Evolutionary conservation across 768 basidiomycete genomes (phyloP), one percentile per base, ranked within the genome.

Genomic region (Agaricus subrufescens): DNA sequence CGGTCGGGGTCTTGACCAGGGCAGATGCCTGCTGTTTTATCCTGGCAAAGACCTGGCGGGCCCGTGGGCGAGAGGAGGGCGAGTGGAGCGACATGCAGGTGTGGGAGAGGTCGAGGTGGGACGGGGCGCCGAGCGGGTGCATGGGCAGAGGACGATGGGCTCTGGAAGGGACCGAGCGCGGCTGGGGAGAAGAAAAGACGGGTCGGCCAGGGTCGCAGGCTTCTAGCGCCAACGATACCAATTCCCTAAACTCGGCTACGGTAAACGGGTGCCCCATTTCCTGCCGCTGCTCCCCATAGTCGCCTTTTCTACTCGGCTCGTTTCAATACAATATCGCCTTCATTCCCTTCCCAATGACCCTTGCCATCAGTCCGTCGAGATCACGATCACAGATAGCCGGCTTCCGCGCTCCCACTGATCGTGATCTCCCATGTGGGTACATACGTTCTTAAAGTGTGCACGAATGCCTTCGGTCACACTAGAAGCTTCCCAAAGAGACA

Each of bases 21-120:
- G 59, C 59, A 29, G 59, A 56, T 34, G 59, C 59, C 46, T 56
- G 59, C n/a, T 49, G 55, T 40, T 56, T 60, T 38, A 60, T 42
- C 39, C 49, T 52, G 19, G 48, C 40, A n/a, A 56, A n/a, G 27
- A 56, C 54, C 54, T 56, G 46, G 19, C 54, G 47, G 3, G 54
- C 42, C 6, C 46, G 38, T 25, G 54, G 54, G 25, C 47, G 54
- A 49, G 54, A 46, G 12, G 40, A 3, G 10, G 54, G 37, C 30
- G 54, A 40, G 9, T 23, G 37, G 19, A 40, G 12, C 11, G 54
- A 47, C 29, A 56, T 56, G 40, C 54, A 56, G 8, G 46, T 31
- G 5, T 49, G 46, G 7, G 39, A 30, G 39, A 49, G 54, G n/a
- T 56, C 47, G 30, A 56, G 46, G 39, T 42, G 39, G 38, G 47